A percentile compares a stretch with the other conserved stretches of the same genome.
Evolutionary conservation across 345 rosid genomes (phyloP).

Genomic region (Eucalyptus shirleyi): DNA sequence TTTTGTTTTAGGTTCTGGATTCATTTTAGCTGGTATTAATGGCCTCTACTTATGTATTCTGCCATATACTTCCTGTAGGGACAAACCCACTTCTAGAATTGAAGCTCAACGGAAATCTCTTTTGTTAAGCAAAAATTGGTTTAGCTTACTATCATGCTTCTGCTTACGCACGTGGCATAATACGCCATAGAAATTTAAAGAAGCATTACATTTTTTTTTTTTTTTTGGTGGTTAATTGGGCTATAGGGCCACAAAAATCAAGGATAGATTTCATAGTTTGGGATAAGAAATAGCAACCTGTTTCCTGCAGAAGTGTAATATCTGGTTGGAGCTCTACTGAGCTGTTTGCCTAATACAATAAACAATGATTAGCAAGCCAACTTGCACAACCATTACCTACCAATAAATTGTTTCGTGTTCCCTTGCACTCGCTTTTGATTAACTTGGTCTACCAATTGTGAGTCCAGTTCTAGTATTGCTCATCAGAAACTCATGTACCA

Average conservation of each 20-base stretch:
- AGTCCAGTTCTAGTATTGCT: neutral
- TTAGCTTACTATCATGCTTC: neutral
- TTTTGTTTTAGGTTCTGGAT: neutral
- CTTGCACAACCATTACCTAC: neutral
- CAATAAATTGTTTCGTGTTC: neutral
- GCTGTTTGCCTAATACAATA: neutral
- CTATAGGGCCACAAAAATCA: neutral
- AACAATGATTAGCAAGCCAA: neutral
- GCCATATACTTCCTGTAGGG: neutral
- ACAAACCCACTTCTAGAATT: neutral
- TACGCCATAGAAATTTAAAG: neutral
- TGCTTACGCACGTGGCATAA: neutral
- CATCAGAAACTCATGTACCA: neutral
- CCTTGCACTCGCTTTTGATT: neutral
- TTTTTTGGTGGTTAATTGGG: neutral
- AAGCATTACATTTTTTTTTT: neutral
- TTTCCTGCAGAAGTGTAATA: neutral
- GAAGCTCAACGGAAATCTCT: neutral
- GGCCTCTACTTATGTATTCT: neutral
- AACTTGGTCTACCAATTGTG: neutral
- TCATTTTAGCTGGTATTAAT: neutral
- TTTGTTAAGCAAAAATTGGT: neutral
- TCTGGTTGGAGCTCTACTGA: neutral
- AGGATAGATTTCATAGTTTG: neutral
- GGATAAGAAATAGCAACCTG: neutral